A percentile compares a stretch with the other conserved stretches of the same genome.
These are phyloP conservation scores for Butyriboletus regius DNA, from an alignment of 1,284 basidiomycete genomes.

Conservation along the genomic window DNA sequence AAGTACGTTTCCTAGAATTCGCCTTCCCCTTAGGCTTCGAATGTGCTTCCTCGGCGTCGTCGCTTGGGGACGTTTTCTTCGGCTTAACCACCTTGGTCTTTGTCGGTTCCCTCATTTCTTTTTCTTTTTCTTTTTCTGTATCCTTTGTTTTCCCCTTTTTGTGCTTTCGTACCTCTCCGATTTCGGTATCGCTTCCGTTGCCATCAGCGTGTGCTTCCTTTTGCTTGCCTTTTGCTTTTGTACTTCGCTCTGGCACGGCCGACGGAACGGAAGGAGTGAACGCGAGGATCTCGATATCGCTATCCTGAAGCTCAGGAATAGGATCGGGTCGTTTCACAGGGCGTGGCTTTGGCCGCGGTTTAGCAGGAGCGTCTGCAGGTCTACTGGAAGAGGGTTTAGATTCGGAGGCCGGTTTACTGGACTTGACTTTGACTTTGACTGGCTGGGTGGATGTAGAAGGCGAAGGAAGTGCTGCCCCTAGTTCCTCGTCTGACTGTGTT, in stretches of 20 bases:
- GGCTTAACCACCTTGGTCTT: conserved; percentile 18
- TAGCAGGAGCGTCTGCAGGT: conserved; percentile 15
- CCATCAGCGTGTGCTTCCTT: conserved; percentile 11
- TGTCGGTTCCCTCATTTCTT: conserved; percentile 13
- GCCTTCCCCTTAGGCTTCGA: conserved; percentile 22
- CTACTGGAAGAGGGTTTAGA: conserved; percentile 17
- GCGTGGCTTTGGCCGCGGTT: conserved; percentile 19
- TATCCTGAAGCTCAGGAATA: conserved; percentile 19
- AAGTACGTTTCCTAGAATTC: conserved; percentile 18
- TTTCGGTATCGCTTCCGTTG: conserved; percentile 7
- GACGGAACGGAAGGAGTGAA: conserved; percentile 1
- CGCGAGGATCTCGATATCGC: conserved; percentile 30
- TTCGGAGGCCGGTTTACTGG: conserved; percentile 10
- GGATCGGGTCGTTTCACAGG: conserved; percentile 12
- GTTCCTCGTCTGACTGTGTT: conserved; percentile 10
- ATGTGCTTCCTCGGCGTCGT: conserved; percentile 11
- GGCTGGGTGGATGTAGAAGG: conserved; percentile 9
- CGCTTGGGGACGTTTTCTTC: conserved; percentile 22
- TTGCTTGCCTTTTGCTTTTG: conserved; percentile 29
- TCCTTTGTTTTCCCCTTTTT: conserved; percentile 26
- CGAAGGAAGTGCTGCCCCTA: background rate
- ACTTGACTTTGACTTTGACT: conserved; percentile 12
- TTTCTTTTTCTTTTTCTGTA: conserved; percentile 31
- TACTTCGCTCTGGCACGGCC: conserved; percentile 9
- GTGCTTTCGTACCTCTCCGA: conserved; percentile 8